Evolutionary conservation across 2,329 filamentous ascomycete genomes (phyloP), one percentile per base, ranked within the genome.

Genomic region (Ceratocystis variospora): DNA sequence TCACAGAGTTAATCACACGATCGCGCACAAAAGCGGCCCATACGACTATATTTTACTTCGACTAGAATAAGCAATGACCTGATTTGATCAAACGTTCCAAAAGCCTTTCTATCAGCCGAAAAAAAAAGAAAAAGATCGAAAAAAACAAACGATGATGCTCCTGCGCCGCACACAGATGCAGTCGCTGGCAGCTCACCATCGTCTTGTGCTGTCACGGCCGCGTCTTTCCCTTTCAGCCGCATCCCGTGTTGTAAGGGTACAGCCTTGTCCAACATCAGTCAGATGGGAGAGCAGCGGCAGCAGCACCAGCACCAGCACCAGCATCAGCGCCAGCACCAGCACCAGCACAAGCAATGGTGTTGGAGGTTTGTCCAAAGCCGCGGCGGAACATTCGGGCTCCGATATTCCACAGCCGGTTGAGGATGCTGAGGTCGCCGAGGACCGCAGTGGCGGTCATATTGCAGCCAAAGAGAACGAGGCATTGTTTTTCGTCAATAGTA

Each of bases 401-500:
- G 67, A 68, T 17, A 33, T 28, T 6, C 45, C 50, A n/a, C 48
- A 44, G 41, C 57, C 66, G 17, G 37, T 65, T 0, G 70, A 70
- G 28, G 64, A 69, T 46, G 53, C 66, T 46, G 64, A 67, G 46
- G 66, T 75, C 66, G 75, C 80, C 10, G 83, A 82, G 63, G 83
- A 84, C 70, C 81, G 88, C 71, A 85, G 88, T 69, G 84, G 84
- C 8, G 93, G 94, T 0, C 91, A 96, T 72, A 96, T 97, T 70
- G 79, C 81, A n/a, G 81, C 88, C 10, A 81, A 79, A 2, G 77
- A 86, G 0, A 88, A 92, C 71, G 90, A 97, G 77, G 87, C 87
- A 0, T 86, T 97, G 59, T 75, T 96, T 5, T 99, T 95, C 77
- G 87, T 97, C 72, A 91, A 96, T 73, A 96, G 89, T 92, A 76